Conservation (phyloP, 768 basidiomycete species). For the Rhizopogon vinicolor region DNA sequence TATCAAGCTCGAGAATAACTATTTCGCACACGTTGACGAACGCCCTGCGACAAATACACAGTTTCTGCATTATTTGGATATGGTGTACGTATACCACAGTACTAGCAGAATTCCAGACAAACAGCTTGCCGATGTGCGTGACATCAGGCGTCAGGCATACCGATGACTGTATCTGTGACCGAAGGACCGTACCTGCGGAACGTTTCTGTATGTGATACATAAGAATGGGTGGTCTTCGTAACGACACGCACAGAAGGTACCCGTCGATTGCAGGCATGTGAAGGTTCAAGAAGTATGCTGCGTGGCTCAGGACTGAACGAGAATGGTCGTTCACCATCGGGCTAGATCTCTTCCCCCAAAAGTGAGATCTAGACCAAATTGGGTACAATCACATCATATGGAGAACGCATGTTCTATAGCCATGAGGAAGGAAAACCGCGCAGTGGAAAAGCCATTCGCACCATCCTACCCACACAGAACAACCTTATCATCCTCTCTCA, state of each 20-base stretch:
- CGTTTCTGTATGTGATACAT: background rate
- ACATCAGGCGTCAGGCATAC: background rate
- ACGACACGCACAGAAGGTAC: background rate
- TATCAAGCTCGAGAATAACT: no score
- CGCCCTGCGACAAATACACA: no score
- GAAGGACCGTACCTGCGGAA: no score
- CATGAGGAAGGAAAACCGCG: background rate
- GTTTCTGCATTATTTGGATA: no score
- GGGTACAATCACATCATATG: background rate
- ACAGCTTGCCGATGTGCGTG: background rate
- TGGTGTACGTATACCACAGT: background rate
- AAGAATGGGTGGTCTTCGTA: background rate
- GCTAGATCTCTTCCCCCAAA: background rate
- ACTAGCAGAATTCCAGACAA: background rate
- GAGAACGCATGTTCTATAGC: background rate
- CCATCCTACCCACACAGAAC: background rate
- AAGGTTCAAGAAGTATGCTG: background rate
- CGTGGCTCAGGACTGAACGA: background rate
- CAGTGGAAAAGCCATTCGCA: background rate
- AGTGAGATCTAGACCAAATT: background rate
- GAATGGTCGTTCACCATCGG: background rate
- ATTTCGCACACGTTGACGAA: no score
- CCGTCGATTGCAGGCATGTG: background rate
- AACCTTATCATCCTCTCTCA: background rate
- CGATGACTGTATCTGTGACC: background rate